Evolutionary conservation across 768 basidiomycete genomes (phyloP), one percentile per base, ranked within the genome.

Genomic region (Floccularia luteovirens): DNA sequence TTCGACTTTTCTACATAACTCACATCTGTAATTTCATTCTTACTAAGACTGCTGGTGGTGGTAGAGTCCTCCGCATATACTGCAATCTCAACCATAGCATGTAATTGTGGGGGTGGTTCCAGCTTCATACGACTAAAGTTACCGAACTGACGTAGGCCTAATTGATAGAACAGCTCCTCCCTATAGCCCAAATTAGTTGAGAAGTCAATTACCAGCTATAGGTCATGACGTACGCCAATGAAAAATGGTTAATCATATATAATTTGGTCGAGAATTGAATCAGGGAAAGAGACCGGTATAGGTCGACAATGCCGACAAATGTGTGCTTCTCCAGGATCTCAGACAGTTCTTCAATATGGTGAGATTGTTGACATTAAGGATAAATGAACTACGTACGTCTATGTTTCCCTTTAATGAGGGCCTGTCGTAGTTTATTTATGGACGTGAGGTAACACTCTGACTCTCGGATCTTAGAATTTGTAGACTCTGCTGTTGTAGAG

Each of bases 101-200:
- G 72, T 12, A 98, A 55, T 0, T 77, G 63, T 0, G 91, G 90
- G 2, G 93, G 67, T 1, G 94, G 93, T 24, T 92, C 82, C 2
- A 98, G 69, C 45, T 80, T 82, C 37, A 97, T 62, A 16, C 78
- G 71, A 44, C 75, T 72, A 46, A 86, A 75, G 45, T 86, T 75
- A 1, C 92, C 90, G 52, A 99, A 99, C 57, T 98, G 94, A 13
- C 89, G 72, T 20, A 98, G 61, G 1, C 79, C 90, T 5, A 99
- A 73, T 54, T 99, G 96, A 60, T 96, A 97, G 58, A 98, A 94
- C 24, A 96, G 69, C 49, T 96, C 91, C 52, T 96, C 91, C 0
- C 92, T 96, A 45, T 2, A 27, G 39, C 16, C 43, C 39, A 12
- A 43, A 31, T 31, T 7, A 8, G 32, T 34, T 19, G 20, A 14